These are phyloP conservation scores for Sabuloglossum arenarium DNA, from an alignment of 495 filamentous ascomycete genomes.

Conservation along the genomic window DNA sequence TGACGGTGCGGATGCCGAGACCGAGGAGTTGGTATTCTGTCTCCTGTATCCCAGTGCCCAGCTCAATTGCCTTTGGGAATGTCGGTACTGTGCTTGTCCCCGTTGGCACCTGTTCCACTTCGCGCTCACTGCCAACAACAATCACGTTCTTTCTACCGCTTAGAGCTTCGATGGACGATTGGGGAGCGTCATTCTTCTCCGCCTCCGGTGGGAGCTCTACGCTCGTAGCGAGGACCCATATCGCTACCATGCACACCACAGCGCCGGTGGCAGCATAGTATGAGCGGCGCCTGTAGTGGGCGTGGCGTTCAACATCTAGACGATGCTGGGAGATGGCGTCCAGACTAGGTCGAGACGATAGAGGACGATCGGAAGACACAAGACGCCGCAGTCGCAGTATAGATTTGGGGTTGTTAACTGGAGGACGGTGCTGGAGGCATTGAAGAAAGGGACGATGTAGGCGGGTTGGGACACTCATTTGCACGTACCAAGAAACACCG, in stretches of 20 bases:
- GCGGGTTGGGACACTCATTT: not conserved
- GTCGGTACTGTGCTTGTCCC: slow-evolving; percentile 66
- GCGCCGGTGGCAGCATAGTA: not conserved
- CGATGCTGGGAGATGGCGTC: slow-evolving; percentile 5
- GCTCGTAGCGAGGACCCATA: not conserved
- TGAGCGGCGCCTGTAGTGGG: slow-evolving; percentile 4
- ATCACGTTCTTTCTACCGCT: not conserved
- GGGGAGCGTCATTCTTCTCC: slow-evolving; percentile 1
- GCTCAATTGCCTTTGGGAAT: slow-evolving; percentile 52
- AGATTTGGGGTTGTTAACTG: not conserved
- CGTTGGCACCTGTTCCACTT: slow-evolving; percentile 46
- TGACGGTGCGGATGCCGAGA: slow-evolving; percentile 71
- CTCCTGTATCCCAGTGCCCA: slow-evolving; percentile 20
- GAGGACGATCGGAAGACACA: not conserved
- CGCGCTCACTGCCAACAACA: slow-evolving; percentile 20
- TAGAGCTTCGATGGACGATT: not conserved
- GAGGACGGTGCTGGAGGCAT: not conserved
- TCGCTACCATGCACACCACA: slow-evolving; percentile 1
- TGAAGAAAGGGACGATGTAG: not conserved
- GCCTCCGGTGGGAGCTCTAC: not conserved
- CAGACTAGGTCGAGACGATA: not conserved
- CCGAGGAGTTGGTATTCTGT: slow-evolving; percentile 70
- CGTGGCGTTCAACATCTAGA: slow-evolving; percentile 3
- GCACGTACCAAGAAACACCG: too few relatives aligned
- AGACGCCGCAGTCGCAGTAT: not conserved